A percentile compares a stretch with the other conserved stretches of the same genome.
Evolutionary conservation across 345 rosid species (phyloP).

Genomic region (Camelina hispida): DNA sequence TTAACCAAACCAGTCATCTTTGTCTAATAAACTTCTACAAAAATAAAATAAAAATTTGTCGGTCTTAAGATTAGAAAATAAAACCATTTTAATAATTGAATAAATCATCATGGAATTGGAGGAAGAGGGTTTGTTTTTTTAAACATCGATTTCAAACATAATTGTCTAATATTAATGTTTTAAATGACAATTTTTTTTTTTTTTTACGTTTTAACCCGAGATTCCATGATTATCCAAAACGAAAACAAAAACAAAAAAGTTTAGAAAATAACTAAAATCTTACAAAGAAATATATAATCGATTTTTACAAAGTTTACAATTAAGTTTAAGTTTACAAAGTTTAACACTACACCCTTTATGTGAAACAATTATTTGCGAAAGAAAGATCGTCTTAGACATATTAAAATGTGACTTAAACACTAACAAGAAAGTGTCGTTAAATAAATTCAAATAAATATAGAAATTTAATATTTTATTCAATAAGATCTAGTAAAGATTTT

Average conservation of each 20-base stretch:
- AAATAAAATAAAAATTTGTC: too few relatives aligned
- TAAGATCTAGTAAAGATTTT: constrained; percentile 7
- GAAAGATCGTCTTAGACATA: not conserved
- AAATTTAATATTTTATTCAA: not conserved
- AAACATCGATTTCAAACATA: too few relatives aligned
- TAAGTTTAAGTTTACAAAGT: not conserved
- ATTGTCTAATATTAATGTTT: too few relatives aligned
- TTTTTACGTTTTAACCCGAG: too few relatives aligned
- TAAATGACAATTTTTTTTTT: too few relatives aligned
- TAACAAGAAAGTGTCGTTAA: not conserved
- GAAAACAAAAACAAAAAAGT: too few relatives aligned
- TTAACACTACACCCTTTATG: not conserved
- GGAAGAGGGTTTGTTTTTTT: too few relatives aligned
- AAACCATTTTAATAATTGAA: too few relatives aligned
- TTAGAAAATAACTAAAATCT: not conserved
- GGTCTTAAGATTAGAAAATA: too few relatives aligned
- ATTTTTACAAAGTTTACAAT: not conserved
- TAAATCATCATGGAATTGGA: too few relatives aligned
- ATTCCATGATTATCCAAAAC: too few relatives aligned
- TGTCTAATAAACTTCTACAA: not conserved
- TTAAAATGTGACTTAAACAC: not conserved
- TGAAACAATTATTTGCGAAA: not conserved
- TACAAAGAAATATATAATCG: not conserved
- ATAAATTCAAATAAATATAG: not conserved
- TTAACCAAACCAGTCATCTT: constrained; percentile 12